Percentiles rank a stretch among this genome's conserved stretches.
phyloP scores from a whole-genome alignment of 345 rosid genomes.

The Geranium rotundifolium region DNA sequence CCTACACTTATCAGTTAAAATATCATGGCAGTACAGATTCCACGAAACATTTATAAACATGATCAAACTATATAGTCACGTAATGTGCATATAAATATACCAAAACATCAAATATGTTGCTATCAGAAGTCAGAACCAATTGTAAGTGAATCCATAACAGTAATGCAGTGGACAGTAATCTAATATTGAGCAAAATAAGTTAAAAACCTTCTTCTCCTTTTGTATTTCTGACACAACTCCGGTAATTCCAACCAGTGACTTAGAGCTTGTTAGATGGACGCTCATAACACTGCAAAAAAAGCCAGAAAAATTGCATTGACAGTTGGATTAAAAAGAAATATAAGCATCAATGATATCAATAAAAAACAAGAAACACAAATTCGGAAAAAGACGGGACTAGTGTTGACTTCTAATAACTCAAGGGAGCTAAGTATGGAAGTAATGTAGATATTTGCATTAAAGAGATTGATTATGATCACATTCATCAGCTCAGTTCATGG shows the following conservation, averaged over 20 bases:
- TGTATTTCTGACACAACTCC: slow-evolving; percentile 89
- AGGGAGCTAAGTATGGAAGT: no score
- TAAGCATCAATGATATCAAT: no score
- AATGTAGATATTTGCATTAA: no score
- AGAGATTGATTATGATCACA: no score
- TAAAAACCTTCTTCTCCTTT: slow-evolving; percentile 77
- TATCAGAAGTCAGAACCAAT: not conserved
- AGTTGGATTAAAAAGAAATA: no score
- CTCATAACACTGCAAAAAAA: slow-evolving; percentile 54
- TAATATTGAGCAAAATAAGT: not conserved
- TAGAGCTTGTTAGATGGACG: slow-evolving; percentile 87
- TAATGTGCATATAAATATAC: not conserved
- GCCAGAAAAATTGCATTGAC: not conserved
- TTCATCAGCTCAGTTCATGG: no score
- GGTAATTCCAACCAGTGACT: slow-evolving; percentile 69
- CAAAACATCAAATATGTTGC: not conserved
- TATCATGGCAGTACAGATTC: not conserved
- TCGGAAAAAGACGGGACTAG: no score
- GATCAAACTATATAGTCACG: not conserved
- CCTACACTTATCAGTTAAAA: no score
- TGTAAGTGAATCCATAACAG: not conserved
- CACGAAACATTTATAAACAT: not conserved
- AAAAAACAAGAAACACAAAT: no score
- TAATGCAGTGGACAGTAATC: not conserved
- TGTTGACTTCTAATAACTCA: no score